A percentile compares a stretch with the other conserved stretches of the same genome.
Conservation (phyloP, 208 protist species). For the Crithidia brevicula region DNA sequence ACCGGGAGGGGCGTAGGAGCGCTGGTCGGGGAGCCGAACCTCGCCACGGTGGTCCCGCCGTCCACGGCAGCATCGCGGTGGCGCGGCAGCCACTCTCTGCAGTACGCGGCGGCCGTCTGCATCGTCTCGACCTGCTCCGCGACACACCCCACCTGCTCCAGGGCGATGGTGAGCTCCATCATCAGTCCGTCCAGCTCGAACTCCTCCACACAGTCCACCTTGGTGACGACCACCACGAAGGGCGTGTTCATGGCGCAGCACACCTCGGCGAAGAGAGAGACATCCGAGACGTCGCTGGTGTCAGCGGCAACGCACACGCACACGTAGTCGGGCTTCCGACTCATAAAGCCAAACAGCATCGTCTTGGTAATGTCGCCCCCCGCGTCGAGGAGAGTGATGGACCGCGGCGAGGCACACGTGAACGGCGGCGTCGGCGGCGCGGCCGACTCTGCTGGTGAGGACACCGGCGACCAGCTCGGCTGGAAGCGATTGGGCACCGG, state of each 20-base stretch:
- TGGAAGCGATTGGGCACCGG: constrained; percentile 2
- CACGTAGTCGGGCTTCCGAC: constrained; percentile 90
- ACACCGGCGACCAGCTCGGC: constrained; percentile 1
- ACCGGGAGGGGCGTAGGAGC: constrained; percentile 8
- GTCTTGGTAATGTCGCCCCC: constrained; percentile 83
- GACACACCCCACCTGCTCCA: constrained; percentile 46
- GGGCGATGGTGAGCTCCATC: constrained; percentile 72
- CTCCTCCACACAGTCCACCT: constrained; percentile 93
- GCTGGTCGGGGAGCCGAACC: neutral
- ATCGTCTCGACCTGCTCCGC: constrained; percentile 45
- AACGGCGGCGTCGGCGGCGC: constrained; percentile 25
- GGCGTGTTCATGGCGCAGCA: constrained; percentile 92
- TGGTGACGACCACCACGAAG: constrained; percentile 94
- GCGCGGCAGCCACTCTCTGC: constrained; percentile 32
- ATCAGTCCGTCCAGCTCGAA: constrained; percentile 93
- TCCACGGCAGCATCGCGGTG: constrained; percentile 38
- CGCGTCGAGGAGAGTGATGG: constrained; percentile 73
- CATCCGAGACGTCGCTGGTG: constrained; percentile 26
- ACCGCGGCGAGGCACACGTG: constrained; percentile 26
- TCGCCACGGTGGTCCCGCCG: constrained; percentile 19
- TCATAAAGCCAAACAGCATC: constrained; percentile 94
- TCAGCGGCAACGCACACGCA: constrained; percentile 73
- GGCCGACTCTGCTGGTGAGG: neutral
- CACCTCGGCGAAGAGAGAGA: constrained; percentile 90
- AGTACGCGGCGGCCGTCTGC: constrained; percentile 32